Evolutionary conservation across 495 filamentous ascomycete species (phyloP).

Genomic region (Pseudevernia furfuracea): DNA sequence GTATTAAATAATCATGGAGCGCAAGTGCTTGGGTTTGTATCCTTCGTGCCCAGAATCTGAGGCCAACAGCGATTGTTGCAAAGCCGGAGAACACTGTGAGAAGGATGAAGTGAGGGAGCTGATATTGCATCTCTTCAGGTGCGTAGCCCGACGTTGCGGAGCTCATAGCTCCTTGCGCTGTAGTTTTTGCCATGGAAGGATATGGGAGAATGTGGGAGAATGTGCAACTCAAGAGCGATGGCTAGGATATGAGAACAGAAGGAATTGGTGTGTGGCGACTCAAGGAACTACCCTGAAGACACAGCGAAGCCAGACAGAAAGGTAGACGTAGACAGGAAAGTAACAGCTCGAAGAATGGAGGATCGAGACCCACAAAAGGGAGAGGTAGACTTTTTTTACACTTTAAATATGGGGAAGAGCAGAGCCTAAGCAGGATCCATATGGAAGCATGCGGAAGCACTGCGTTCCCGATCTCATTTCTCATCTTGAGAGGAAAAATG

Average conservation of each 20-base stretch:
- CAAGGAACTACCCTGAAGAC: neutral
- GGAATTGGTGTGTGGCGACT: neutral
- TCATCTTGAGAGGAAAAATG: no score
- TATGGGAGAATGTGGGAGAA: no score
- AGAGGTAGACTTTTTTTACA: neutral
- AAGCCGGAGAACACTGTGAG: neutral
- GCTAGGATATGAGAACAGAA: neutral
- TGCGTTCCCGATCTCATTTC: no score
- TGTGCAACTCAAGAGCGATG: no score
- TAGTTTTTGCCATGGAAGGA: neutral
- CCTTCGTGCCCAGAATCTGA: neutral
- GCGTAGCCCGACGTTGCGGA: neutral
- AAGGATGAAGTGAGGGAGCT: neutral
- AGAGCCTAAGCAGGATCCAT: no score
- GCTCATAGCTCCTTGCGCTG: neutral
- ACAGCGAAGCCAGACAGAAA: neutral
- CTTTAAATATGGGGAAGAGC: no score
- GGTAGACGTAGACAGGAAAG: neutral
- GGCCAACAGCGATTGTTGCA: neutral
- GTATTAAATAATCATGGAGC: neutral
- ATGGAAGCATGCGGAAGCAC: no score
- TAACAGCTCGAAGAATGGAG: neutral
- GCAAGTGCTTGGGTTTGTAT: neutral
- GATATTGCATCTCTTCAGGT: neutral
- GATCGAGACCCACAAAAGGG: neutral